A percentile compares a stretch with the other conserved stretches of the same genome.
phyloP scores from a whole-genome alignment of 805 yeast genomes.

The Candida arabinofermentans region DNA sequence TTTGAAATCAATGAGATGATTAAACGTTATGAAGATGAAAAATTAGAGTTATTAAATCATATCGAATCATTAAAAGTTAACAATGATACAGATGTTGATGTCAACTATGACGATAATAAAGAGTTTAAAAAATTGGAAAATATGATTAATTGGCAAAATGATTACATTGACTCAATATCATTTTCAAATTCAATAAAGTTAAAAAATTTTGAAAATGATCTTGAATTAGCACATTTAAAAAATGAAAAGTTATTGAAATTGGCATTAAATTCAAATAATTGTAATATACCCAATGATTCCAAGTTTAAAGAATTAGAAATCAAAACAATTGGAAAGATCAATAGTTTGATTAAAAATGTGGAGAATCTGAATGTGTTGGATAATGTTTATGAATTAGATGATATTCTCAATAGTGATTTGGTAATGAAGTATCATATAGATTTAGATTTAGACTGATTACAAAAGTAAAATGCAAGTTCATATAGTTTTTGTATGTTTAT shows the following conservation, averaged over 20 bases:
- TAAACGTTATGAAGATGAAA: conserved; percentile 24
- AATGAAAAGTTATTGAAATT: conserved; percentile 6
- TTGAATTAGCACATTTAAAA: conserved; percentile 5
- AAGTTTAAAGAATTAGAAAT: neutral
- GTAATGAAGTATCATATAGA: too few relatives aligned
- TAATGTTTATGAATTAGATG: too few relatives aligned
- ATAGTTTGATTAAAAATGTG: conserved; percentile 9
- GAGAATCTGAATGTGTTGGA: too few relatives aligned
- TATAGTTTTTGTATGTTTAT: too few relatives aligned
- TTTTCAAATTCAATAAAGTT: conserved; percentile 15
- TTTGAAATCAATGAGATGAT: conserved; percentile 34
- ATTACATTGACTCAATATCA: conserved; percentile 19
- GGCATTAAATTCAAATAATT: neutral
- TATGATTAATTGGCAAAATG: conserved; percentile 23
- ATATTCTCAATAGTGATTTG: too few relatives aligned
- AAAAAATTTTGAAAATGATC: conserved; percentile 1
- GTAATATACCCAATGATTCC: neutral
- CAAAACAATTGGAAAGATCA: neutral
- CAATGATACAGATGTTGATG: neutral
- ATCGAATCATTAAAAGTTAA: conserved; percentile 13
- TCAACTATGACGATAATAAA: neutral
- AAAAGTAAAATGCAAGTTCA: too few relatives aligned
- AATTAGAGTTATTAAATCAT: conserved; percentile 14
- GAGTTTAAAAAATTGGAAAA: conserved; percentile 20
- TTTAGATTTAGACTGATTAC: too few relatives aligned